Base-by-base conservation (phyloP, 331 rosid genomes). In the Quercus tomentella region DNA sequence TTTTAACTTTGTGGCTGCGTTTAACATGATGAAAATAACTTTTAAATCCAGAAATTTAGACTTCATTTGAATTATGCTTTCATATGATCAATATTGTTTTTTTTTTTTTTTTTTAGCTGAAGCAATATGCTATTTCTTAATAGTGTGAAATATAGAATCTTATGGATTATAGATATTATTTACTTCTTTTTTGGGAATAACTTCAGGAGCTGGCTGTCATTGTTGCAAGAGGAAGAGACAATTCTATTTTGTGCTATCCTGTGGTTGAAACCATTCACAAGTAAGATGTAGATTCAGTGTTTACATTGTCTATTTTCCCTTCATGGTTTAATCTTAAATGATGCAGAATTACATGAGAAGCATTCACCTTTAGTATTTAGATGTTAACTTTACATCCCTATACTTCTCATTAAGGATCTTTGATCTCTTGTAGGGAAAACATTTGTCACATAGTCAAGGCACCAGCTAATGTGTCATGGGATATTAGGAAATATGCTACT, bases 201-300 rank as follows among this genome's bases (percentile, higher is more conserved):
- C 83, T 69, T 63, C 82, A 95, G 99, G 99, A 95, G 82, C 84
- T 93, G 73, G 92, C 98, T 2, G 96, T 93, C 82, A 85, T 95
- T 88, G 97, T 93, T 55, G 93, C 87, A 5, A 91, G 97, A 84
- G 97, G 97, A 82, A 91, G 93, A 89, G 97, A 95, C 86, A 81
- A 81, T 83, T 88, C 91, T 30, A 87, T 91, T 82, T 60, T 82
- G 52, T 91, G 96, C 84, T 95, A 90, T 81, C 93, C 99, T 55
- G 94, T 89, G 41, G 98, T 95, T 79, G 98, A 93, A 91, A 93
- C 98, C 77, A 89, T 93, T 82, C 99, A 95, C 89, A 93, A 87
- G 99, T 92, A 95, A 88, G 80, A 56, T 81, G 78, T 70, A 43
- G 23, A 57, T 68, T 73, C 43, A 31, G 7, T 16, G 56, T 78